These are phyloP conservation scores for Piper longum DNA, from an alignment of 164 flowering plant genomes.

Conservation along the genomic window DNA sequence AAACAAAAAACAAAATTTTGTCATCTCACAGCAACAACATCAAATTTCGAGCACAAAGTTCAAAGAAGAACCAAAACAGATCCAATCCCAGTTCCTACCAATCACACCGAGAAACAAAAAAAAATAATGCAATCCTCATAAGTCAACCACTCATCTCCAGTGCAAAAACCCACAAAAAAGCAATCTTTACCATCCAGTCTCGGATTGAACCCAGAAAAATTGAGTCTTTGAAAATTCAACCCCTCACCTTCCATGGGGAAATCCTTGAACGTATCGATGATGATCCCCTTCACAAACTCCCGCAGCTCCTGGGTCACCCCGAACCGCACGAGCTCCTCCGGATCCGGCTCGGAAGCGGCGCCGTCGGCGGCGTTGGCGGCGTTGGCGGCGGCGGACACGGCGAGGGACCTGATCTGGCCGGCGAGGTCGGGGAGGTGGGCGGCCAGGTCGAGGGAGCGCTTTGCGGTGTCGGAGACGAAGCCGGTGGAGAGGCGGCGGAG, in stretches of 20 bases:
- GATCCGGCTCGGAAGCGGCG: constrained; percentile 2
- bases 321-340: constrained; percentile 42
- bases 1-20: too few relatives aligned
- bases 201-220: too few relatives aligned
- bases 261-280: constrained; percentile 48
- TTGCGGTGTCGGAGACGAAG: constrained; percentile 54
- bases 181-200: too few relatives aligned
- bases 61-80: too few relatives aligned
- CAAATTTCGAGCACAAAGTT: too few relatives aligned
- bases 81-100: too few relatives aligned
- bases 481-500: constrained; percentile 32
- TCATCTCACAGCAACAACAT: too few relatives aligned
- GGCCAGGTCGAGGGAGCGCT: constrained; percentile 52
- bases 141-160: too few relatives aligned
- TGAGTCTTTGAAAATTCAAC: too few relatives aligned
- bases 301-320: constrained; percentile 71
- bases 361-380: constrained; percentile 15
- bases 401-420: constrained; percentile 46
- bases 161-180: too few relatives aligned
- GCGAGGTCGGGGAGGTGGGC: constrained; percentile 36
- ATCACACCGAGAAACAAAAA: too few relatives aligned
- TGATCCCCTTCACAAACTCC: constrained; percentile 70
- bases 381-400: constrained; percentile 12
- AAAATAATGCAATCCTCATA: too few relatives aligned
- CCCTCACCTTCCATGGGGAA: constrained; percentile 52